Evolutionary conservation across 148 eudicot genomes (phyloP), one percentile per base, ranked within the genome.

Genomic region (Chenopodium album): DNA sequence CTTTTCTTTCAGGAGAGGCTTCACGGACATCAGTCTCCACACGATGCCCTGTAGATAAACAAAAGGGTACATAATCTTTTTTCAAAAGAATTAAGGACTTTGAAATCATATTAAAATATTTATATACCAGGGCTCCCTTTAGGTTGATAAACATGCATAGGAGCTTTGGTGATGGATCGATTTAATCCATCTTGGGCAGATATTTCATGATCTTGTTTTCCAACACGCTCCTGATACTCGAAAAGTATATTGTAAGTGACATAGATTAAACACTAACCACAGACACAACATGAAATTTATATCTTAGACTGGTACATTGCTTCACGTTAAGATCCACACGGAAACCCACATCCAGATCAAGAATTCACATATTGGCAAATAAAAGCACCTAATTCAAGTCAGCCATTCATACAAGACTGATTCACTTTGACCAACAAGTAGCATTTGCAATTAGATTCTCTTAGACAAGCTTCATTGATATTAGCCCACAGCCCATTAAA

Each of bases 161-260:
- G 69, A 74, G 52, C 67, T 84, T 69, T 87, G 90, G 87, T 86
- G 66, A 37, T 78, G 56, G 88, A 92, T 64, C 28, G 73, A 71
- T 92, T 90, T 54, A 62, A 82, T 83, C 76, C 85, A 52, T 34
- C 66, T 26, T 65, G 84, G 72, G 52, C 46, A 71, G 66, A 75
- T 14, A n/a, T 19, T 79, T 84, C 85, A 70, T 83, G 76, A 7
- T 63, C 82, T 48, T 80, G 72, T 26, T 63, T 82, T 44, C 63
- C 79, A 68, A 68, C 68, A 78, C 81, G 78, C 41, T 72, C 91
- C 95, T 90, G 93, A 77, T 16, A 66, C 41, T 76, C 16, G 50
- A 81, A 77, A 77, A 41, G 32, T 22, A 8, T n/a, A 71, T 41
- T 41, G 26, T 46, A 59, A 78, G 77, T 9, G 31, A 77, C 48